phyloP scores from a whole-genome alignment of 2,329 filamentous ascomycete species.

The Epichloe typhina region DNA sequence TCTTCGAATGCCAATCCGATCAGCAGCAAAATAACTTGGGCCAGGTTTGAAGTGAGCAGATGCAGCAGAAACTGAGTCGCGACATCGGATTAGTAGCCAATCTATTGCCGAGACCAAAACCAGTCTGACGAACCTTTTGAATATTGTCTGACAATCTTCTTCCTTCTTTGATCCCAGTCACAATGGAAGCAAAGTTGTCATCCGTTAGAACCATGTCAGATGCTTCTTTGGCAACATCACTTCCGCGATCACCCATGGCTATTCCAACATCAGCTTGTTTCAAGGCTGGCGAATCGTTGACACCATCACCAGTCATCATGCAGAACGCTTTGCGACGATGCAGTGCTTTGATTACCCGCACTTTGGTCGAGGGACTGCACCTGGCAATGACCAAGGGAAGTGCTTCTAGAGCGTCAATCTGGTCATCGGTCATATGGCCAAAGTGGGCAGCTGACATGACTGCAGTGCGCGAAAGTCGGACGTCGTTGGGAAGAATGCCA shows the following conservation, averaged over 20 bases:
- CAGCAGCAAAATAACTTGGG: constrained; percentile 55
- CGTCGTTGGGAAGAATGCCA: constrained; percentile 37
- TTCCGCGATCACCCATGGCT: constrained; percentile 59
- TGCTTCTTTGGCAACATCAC: constrained; percentile 66
- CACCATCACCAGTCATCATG: constrained; percentile 64
- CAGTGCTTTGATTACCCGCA: constrained; percentile 64
- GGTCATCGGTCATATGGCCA: constrained; percentile 44
- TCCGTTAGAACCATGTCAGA: constrained; percentile 81
- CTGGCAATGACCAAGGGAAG: constrained; percentile 56
- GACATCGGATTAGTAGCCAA: neutral
- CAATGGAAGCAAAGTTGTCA: constrained; percentile 75
- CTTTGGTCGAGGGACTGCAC: constrained; percentile 58
- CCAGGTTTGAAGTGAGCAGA: constrained; percentile 55
- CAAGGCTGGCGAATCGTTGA: constrained; percentile 61
- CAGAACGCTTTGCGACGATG: constrained; percentile 55
- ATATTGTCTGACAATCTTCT: constrained; percentile 60
- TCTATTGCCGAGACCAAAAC: neutral
- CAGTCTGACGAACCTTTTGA: constrained; percentile 42
- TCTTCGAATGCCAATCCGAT: constrained; percentile 60
- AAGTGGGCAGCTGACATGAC: constrained; percentile 53
- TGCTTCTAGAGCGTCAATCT: constrained; percentile 47
- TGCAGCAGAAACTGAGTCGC: constrained; percentile 43
- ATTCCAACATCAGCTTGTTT: constrained; percentile 65
- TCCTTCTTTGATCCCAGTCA: constrained; percentile 59
- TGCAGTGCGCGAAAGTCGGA: constrained; percentile 25